Evolutionary conservation across 306 rosid genomes (phyloP), one percentile per base, ranked within the genome.

Genomic region (Vicia sativa): DNA sequence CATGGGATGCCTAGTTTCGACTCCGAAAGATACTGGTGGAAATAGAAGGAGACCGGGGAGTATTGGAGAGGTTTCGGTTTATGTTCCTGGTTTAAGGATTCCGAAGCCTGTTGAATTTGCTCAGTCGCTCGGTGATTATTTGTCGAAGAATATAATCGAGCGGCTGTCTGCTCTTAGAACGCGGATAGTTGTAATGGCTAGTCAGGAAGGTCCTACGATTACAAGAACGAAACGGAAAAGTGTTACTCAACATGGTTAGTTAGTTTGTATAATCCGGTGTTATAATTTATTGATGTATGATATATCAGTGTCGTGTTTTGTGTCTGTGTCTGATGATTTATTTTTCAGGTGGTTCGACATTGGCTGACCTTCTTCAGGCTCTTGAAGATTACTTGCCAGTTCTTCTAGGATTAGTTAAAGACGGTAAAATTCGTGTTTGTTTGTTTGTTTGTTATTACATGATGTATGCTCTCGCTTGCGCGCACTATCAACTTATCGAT

Each of bases 61-160:
- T 79, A 93, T 90, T 35, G 99, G 99, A 60, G 98, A 93, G 11
- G 89, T 93, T 76, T 93, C 92, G 19, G 95, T 86, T 25, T 93
- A 93, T 73, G 97, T 90, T 83, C 97, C 99, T 35, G 99, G 97
- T 82, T 65, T 93, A 72, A 82, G 99, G 65, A 86, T 90, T 77
- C 97, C 99, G 44, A 90, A 85, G 83, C 90, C 96, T 43, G 96
- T 85, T 72, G 99, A 93, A 85, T 90, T 90, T 89, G 58, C 84
- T 31, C 89, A 80, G 41, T 50, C 85, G 55, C 87, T 90, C 31
- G 88, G 89, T 49, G 92, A 90, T 74, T 76, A 74, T 81, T 82
- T 90, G 69, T 88, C 96, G 61, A 93, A 93, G 86, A 93, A 76
- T 70, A 77, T 85, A 74, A 85, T 86, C 44, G 98, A 93, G 61